phyloP scores from a whole-genome alignment of 2,329 filamentous ascomycete species.

The Curvularia spicifera region DNA sequence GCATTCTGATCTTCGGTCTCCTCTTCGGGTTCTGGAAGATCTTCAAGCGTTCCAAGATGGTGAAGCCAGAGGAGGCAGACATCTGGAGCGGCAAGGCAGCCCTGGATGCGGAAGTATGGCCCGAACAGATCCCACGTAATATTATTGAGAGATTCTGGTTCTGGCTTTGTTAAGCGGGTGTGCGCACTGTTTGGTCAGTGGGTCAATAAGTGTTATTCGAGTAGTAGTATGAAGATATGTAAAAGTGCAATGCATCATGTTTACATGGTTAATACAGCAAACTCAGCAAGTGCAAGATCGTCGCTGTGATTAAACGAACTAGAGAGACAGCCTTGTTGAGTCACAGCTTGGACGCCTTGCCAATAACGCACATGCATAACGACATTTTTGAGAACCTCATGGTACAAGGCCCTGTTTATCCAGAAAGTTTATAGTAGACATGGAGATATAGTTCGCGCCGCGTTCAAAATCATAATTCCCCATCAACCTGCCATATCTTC shows the following conservation, averaged over 20 bases:
- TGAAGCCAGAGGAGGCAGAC: constrained; percentile 52
- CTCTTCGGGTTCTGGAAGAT: constrained; percentile 70
- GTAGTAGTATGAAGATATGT: not conserved
- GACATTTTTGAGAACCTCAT: not conserved
- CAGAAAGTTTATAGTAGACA: not conserved
- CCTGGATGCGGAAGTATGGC: constrained; percentile 55
- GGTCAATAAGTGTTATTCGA: not conserved
- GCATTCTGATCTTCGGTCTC: constrained; percentile 48
- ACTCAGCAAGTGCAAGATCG: not conserved
- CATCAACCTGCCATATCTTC: not conserved
- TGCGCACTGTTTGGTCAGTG: not conserved
- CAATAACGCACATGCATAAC: not conserved
- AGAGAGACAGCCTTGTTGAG: not conserved
- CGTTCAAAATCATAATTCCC: too few relatives aligned
- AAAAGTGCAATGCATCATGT: not conserved
- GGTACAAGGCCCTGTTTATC: not conserved
- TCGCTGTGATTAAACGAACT: not conserved
- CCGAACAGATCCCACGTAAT: constrained; percentile 53
- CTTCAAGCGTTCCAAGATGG: constrained; percentile 64
- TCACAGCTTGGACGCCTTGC: constrained; percentile 2
- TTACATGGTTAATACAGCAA: not conserved
- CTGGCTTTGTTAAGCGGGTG: constrained; percentile 52
- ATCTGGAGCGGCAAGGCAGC: constrained; percentile 57
- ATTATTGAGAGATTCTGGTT: constrained; percentile 57
- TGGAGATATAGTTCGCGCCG: not conserved